Base-by-base conservation (phyloP, 75 land plant genomes). In the Picea glauca region DNA sequence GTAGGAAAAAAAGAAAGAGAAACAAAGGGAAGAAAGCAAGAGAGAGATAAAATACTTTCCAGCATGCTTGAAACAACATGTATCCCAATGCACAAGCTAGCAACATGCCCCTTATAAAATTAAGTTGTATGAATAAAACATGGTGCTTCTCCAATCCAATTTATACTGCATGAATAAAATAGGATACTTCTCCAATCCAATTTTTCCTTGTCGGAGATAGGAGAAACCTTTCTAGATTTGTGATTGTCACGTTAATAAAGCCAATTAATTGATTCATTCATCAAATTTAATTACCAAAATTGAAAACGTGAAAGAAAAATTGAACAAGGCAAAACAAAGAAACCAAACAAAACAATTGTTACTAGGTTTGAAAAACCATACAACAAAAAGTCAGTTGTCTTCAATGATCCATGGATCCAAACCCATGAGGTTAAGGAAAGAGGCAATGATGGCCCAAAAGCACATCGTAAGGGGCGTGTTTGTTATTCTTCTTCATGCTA, bases 331-430 rank as follows among this genome's bases (percentile, higher is more conserved):
- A 35, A 35, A 35, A 35, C 1, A 35, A 35, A 2, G 2, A 1
- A 2, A 35, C 38, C 38, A 14, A 33, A 17, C 43, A 38, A 38
- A 67, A 14, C 11, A 30, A 14, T 20, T 5, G 59, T 74, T 74
- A 90, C 96, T 93, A 30, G 93, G 96, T 78, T 91, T 89, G 83
- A 93, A n/a, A 84, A 93, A 26, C 88, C 86, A 7, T 93, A 93
- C 40, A 91, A 82, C 32, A 93, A 93, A 79, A 93, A 93, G 75
- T 93, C 96, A 57, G 87, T 91, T 14, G 96, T 90, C 78, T 93
- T 93, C 58, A 93, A 88, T 12, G 91, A 88, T n/a, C n/a, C n/a
- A n/a, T n/a, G n/a, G n/a, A n/a, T n/a, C n/a, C n/a, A n/a, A n/a
- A n/a, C n/a, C n/a, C n/a, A n/a, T n/a, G n/a, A n/a, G n/a, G n/a